phyloP scores from a whole-genome alignment of 2,329 filamentous ascomycete genomes.

The Blastomyces percursus region DNA sequence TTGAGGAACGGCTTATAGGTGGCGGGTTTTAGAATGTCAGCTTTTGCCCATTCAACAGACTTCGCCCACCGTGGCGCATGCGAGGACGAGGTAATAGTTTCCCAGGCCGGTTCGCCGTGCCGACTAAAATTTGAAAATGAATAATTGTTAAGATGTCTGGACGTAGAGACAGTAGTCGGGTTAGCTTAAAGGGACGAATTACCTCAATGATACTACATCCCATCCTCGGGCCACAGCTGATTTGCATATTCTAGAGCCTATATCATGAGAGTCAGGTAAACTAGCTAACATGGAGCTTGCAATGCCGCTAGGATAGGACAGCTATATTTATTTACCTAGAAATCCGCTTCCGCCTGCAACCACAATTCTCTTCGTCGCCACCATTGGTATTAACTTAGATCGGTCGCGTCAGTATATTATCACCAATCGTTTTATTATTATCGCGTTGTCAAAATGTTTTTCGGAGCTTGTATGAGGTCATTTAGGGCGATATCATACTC shows the following conservation, averaged over 20 bases:
- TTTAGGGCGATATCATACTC: too few species aligned
- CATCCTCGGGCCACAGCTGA: conserved; percentile 74
- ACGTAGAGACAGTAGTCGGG: neutral
- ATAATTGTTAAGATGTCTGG: neutral
- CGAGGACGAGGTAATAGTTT: conserved; percentile 59
- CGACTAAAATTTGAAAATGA: conserved; percentile 47
- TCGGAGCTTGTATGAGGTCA: neutral
- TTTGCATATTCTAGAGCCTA: conserved; percentile 74
- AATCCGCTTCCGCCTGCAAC: conserved; percentile 94
- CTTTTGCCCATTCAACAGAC: conserved; percentile 75
- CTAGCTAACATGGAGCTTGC: neutral
- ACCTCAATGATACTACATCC: conserved; percentile 90
- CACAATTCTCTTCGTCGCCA: conserved; percentile 64
- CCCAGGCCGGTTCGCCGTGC: conserved; percentile 82
- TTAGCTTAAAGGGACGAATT: conserved; percentile 20
- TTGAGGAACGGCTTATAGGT: conserved; percentile 68
- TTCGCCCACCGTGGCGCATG: conserved; percentile 68
- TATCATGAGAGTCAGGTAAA: conserved; percentile 1
- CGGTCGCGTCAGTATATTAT: neutral
- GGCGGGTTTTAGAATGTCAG: conserved; percentile 71
- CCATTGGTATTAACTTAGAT: neutral
- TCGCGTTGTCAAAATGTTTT: neutral
- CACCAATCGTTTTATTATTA: neutral
- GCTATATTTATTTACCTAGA: conserved; percentile 47
- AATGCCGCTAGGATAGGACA: neutral